Percentiles rank a stretch among this genome's conserved stretches.
Conservation (phyloP, 2,329 filamentous ascomycete genomes). For the Zasmidium cellare region DNA sequence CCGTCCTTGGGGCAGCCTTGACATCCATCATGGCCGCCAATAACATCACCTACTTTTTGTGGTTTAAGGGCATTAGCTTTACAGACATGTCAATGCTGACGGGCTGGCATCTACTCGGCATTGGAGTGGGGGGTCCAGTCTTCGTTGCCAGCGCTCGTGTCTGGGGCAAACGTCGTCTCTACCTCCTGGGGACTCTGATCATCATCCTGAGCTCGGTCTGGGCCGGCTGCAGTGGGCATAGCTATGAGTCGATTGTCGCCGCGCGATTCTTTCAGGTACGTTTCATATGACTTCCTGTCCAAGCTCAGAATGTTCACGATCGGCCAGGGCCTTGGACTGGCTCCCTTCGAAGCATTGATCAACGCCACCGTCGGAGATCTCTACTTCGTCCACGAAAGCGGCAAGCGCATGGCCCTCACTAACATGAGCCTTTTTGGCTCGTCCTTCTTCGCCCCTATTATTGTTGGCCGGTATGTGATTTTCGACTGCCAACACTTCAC, state of each 20-base stretch:
- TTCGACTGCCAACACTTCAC: neutral
- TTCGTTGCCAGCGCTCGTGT: constrained; percentile 82
- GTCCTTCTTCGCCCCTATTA: constrained; percentile 73
- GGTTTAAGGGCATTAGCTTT: constrained; percentile 57
- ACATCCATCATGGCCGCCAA: constrained; percentile 84
- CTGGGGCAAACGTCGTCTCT: constrained; percentile 86
- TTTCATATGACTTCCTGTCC: neutral
- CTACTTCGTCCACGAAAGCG: constrained; percentile 78
- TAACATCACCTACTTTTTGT: constrained; percentile 70
- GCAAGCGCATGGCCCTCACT: constrained; percentile 77
- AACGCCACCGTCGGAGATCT: constrained; percentile 84
- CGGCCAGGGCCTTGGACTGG: constrained; percentile 69
- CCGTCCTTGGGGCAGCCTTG: constrained; percentile 77
- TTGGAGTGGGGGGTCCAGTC: constrained; percentile 73
- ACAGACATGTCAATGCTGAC: constrained; percentile 75
- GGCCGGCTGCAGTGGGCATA: constrained; percentile 66
- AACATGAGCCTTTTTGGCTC: constrained; percentile 68
- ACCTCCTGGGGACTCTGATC: constrained; percentile 71
- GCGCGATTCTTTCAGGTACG: constrained; percentile 69
- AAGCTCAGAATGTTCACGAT: neutral
- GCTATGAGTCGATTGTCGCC: constrained; percentile 70
- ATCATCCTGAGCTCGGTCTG: constrained; percentile 72
- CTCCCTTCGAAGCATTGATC: constrained; percentile 82
- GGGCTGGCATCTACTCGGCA: constrained; percentile 79
- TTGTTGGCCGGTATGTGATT: constrained; percentile 65